A percentile compares a stretch with the other conserved stretches of the same genome.
These are phyloP conservation scores for Stephanodiscus minutulus DNA, from an alignment of 108 stramenopile genomes.

Conservation along the genomic window DNA sequence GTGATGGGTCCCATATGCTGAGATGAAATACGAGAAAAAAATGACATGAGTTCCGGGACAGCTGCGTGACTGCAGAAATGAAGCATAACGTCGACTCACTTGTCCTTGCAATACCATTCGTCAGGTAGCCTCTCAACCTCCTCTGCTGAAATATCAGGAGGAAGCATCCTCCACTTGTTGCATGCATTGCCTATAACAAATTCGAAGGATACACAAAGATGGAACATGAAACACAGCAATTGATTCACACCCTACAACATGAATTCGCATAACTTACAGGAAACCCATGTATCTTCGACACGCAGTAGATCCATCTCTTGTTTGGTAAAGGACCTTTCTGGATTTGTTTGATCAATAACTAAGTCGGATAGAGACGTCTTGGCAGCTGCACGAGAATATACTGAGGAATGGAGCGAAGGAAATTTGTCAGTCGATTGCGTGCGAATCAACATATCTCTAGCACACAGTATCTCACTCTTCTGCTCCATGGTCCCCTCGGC, in stretches of 20 bases:
- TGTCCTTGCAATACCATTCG: slow-evolving; percentile 43
- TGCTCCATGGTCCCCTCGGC: slow-evolving; percentile 81
- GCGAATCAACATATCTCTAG: too few species aligned
- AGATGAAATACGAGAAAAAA: neutral
- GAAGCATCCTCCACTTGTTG: slow-evolving; percentile 56
- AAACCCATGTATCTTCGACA: slow-evolving; percentile 60
- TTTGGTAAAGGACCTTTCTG: slow-evolving; percentile 57
- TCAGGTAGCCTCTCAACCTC: slow-evolving; percentile 29
- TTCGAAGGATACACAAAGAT: slow-evolving; percentile 27
- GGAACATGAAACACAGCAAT: neutral
- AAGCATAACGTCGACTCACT: slow-evolving; percentile 20
- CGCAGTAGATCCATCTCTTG: slow-evolving; percentile 59
- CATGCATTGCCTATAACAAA: slow-evolving; percentile 35
- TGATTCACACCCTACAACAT: neutral
- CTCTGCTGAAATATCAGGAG: slow-evolving; percentile 24
- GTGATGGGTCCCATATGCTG: slow-evolving; percentile 14
- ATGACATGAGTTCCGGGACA: neutral
- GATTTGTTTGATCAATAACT: slow-evolving; percentile 64
- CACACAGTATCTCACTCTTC: too few species aligned
- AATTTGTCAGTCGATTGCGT: too few species aligned
- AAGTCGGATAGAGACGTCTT: slow-evolving; percentile 65
- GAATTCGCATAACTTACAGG: slow-evolving; percentile 19
- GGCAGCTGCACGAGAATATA: slow-evolving; percentile 65
- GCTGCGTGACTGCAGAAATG: neutral
- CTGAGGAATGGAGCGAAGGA: too few species aligned